Base-by-base conservation (phyloP, 352 stramenopile genomes). In the Phytophthora agathidicida region DNA sequence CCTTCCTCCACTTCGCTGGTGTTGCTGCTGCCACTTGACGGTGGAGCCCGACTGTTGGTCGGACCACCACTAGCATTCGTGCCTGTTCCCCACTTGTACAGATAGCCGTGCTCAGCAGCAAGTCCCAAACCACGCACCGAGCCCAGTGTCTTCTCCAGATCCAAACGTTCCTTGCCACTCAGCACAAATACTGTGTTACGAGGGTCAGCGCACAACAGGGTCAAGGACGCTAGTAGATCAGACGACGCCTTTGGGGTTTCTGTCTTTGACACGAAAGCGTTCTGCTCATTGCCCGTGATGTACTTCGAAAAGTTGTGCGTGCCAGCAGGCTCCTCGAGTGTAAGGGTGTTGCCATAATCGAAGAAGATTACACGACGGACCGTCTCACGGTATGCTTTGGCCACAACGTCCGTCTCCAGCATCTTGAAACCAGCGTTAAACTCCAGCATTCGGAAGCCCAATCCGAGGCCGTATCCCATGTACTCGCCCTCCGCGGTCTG, bases 161-260 rank as follows among this genome's bases (percentile, higher is more conserved):
- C 96, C 32, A 91, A 81, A 17, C 95, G 89, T 67, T 99, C 96
- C 47, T 98, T 97, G 8, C 98, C 98, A 69, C 91, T 98, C 1
- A 99, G 75, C 14, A 99, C 95, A 78, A 99, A 99, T 5, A 99
- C 97, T n/a, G 91, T 96, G 77, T 99, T 99, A 30, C 96, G 84
- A 11, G 92, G 91, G 60, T 99, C 97, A 10, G 75, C 75, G 63
- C 93, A 98, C n/a, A 99, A 70, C 27, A 91, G 73, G 5, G 91
- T 86, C 22, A 99, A 80, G 23, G 93, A 88, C 13, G 78, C 75
- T 17, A 98, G 81, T 50, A 99, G 69, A 31, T 92, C 81, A 2
- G 78, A 66, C 0, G 83, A 90, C 19, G 63, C 62, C 37, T 65
- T 68, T 7, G 59, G 59, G 2, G 58, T 54, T 31, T 69, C 58